phyloP scores from a whole-genome alignment of 78 protist species.

The Dictyostelium firmibasis region DNA sequence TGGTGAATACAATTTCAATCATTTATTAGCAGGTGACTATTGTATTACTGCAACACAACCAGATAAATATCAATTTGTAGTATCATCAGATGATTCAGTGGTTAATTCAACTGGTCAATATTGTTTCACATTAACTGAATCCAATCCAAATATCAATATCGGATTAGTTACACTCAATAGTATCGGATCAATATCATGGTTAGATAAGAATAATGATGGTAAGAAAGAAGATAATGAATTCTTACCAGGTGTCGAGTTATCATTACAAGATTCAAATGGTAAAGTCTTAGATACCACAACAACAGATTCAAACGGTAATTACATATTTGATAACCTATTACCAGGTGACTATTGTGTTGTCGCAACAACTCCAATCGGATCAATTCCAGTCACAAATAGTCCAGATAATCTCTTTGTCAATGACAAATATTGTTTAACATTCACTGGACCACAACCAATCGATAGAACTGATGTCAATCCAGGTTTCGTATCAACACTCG shows the following conservation, averaged over 20 bases:
- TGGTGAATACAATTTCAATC: too few relatives aligned
- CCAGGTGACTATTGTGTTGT: constrained; percentile 17
- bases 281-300: not conserved
- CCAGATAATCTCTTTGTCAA: not conserved
- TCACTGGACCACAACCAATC: not conserved
- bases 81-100: too few relatives aligned
- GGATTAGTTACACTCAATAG: constrained; percentile 13
- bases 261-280: not conserved
- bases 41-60: too few relatives aligned
- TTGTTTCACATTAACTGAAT: not conserved
- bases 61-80: too few relatives aligned
- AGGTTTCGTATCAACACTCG: not conserved
- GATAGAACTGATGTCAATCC: not conserved
- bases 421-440: not conserved
- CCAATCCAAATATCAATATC: not conserved
- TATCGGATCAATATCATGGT: not conserved
- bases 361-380: not conserved
- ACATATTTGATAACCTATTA: not conserved
- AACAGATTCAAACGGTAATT: not conserved
- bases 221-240: not conserved
- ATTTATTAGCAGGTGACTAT: too few relatives aligned
- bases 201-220: constrained; percentile 3
- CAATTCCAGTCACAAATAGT: not conserved
- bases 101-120: not conserved
- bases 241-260: not conserved